These are phyloP conservation scores for Oryza glaberrima DNA, from an alignment of 176 grass and related monocot genomes.

Conservation along the genomic window DNA sequence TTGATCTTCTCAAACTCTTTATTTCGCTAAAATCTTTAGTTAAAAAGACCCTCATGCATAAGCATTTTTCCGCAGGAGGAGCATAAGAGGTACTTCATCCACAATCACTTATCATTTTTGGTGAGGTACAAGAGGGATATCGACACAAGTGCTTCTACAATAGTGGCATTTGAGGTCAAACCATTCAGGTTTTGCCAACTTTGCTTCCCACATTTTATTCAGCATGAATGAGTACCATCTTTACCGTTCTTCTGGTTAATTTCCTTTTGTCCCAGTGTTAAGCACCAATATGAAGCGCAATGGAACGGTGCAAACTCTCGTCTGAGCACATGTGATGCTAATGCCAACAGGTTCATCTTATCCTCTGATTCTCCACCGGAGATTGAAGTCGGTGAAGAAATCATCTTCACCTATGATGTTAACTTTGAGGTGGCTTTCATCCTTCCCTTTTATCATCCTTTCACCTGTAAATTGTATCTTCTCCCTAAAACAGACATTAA, in stretches of 20 bases:
- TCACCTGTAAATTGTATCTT: neutral
- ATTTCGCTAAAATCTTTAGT: neutral
- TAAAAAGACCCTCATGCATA: neutral
- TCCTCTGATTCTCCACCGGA: constrained; percentile 35
- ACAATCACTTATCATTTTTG: constrained; percentile 46
- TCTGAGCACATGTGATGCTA: constrained; percentile 32
- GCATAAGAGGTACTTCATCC: constrained; percentile 39
- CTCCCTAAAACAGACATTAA: neutral
- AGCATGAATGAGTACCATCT: neutral
- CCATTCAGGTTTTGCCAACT: constrained; percentile 31
- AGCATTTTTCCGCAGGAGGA: constrained; percentile 42
- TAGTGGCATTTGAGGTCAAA: constrained; percentile 45
- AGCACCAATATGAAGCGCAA: constrained; percentile 26
- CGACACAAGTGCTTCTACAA: constrained; percentile 31
- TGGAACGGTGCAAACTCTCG: constrained; percentile 39
- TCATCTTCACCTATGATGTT: constrained; percentile 44
- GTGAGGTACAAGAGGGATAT: constrained; percentile 45
- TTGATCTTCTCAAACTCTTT: neutral
- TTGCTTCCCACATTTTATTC: constrained; percentile 2
- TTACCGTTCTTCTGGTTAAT: neutral
- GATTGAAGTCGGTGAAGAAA: constrained; percentile 34
- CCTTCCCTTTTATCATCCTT: neutral
- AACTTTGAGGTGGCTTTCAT: constrained; percentile 27
- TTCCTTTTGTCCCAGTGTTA: constrained; percentile 7
- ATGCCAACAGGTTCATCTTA: constrained; percentile 25